Conservation (phyloP, 352 stramenopile genomes). For the Phytophthora hibernalis region DNA sequence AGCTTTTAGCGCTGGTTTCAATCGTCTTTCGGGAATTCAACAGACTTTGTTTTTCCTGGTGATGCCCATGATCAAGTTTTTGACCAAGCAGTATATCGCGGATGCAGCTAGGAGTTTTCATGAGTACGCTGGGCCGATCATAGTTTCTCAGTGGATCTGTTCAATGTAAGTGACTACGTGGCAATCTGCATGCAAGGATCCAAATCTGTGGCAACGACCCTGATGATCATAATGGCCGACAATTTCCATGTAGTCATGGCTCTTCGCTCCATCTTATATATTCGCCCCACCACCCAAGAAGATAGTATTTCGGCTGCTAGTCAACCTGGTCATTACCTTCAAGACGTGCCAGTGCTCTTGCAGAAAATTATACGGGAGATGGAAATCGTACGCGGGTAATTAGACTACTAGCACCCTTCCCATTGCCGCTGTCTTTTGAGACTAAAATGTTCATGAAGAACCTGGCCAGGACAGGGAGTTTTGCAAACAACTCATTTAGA, state of each 20-base stretch:
- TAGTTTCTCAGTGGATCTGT: too few relatives aligned
- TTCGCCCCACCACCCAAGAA: too few relatives aligned
- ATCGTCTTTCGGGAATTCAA: slow-evolving; percentile 4
- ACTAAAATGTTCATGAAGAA: slow-evolving; percentile 10
- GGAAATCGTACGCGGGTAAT: background rate
- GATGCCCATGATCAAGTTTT: too few relatives aligned
- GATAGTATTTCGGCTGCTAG: background rate
- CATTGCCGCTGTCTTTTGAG: slow-evolving; percentile 9
- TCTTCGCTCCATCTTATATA: too few relatives aligned
- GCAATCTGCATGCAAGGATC: too few relatives aligned
- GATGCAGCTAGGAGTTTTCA: slow-evolving; percentile 13
- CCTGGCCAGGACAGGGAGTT: background rate
- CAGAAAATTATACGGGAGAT: background rate
- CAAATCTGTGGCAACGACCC: too few relatives aligned
- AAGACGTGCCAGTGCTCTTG: background rate
- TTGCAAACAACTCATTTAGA: background rate
- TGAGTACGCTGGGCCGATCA: too few relatives aligned
- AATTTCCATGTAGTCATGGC: too few relatives aligned
- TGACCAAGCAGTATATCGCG: slow-evolving; percentile 5
- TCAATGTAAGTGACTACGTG: too few relatives aligned
- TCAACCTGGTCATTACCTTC: background rate
- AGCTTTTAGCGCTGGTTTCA: slow-evolving; percentile 23
- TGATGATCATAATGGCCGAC: too few relatives aligned
- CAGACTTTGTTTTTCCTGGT: too few relatives aligned
- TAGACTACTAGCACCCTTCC: slow-evolving; percentile 18